A percentile compares a stretch with the other conserved stretches of the same genome.
phyloP scores from a whole-genome alignment of 305 asterid genomes.

The Rubia balearica region DNA sequence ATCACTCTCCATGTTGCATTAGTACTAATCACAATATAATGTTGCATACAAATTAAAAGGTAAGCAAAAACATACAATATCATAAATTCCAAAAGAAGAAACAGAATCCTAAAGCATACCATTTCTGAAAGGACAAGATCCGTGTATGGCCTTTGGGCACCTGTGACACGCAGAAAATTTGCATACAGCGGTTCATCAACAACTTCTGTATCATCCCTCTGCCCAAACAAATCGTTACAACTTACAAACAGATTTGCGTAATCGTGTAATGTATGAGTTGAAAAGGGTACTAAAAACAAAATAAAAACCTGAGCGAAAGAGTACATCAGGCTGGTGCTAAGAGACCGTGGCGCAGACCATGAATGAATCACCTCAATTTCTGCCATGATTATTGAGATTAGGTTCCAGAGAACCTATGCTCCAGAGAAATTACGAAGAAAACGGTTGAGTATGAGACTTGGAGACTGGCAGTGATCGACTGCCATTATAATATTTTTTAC shows the following conservation, averaged over 20 bases:
- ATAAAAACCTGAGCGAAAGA: conserved; percentile 61
- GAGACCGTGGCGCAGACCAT: conserved; percentile 74
- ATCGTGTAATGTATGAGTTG: not conserved
- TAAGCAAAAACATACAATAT: not conserved
- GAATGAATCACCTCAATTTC: conserved; percentile 59
- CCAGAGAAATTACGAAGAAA: not conserved
- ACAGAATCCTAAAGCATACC: conserved; percentile 21
- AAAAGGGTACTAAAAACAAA: not conserved
- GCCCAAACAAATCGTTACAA: conserved; percentile 16
- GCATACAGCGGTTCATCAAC: conserved; percentile 87
- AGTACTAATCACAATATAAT: not conserved
- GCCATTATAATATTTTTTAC: too few species aligned
- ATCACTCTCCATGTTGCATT: not conserved
- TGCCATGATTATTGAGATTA: not conserved
- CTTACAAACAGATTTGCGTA: not conserved
- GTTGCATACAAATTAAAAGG: not conserved
- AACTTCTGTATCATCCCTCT: conserved; percentile 83
- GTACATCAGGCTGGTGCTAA: conserved; percentile 69
- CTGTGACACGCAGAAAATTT: conserved; percentile 46
- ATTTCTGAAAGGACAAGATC: conserved; percentile 46
- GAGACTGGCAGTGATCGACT: not conserved
- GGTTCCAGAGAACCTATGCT: not conserved
- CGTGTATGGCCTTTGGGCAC: conserved; percentile 64
- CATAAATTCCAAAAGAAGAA: not conserved
- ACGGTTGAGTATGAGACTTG: not conserved